Conservation (phyloP, 495 filamentous ascomycete species). For the Penicillium nucicola region DNA sequence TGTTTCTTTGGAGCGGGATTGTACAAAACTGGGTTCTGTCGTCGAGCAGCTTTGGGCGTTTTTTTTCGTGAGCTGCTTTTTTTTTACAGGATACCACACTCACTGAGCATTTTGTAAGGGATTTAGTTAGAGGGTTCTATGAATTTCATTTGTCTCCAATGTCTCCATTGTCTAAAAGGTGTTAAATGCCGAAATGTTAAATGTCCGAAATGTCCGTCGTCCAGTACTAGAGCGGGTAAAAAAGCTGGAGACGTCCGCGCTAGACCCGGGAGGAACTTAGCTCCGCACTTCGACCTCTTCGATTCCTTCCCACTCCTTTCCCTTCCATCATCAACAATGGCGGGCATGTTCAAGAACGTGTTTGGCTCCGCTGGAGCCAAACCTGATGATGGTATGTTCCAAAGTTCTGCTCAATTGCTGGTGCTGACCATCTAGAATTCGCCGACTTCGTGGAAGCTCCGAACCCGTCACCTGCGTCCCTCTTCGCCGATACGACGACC, state of each 20-base stretch:
- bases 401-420: conserved; percentile 9
- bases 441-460: conserved; percentile 73
- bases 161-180: background rate
- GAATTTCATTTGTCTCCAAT: conserved; percentile 1
- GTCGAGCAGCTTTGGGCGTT: conserved; percentile 16
- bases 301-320: conserved; percentile 31
- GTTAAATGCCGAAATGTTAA: background rate
- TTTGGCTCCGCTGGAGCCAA: conserved; percentile 57
- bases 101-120: conserved; percentile 12
- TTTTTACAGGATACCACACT: conserved; percentile 29
- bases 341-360: conserved; percentile 64
- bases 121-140: conserved; percentile 1
- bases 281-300: conserved; percentile 18
- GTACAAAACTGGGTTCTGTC: conserved; percentile 23
- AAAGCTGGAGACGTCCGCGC: conserved; percentile 26
- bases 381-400: conserved; percentile 59
- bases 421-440: conserved; percentile 54
- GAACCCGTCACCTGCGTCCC: conserved; percentile 56
- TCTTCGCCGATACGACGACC: conserved; percentile 38
- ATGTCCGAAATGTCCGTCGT: too few species aligned
- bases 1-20: conserved; percentile 24
- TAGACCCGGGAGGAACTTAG: conserved; percentile 25
- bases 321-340: conserved; percentile 49
- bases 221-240: conserved; percentile 4
- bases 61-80: conserved; percentile 14